A percentile compares a stretch with the other conserved stretches of the same genome.
These are phyloP conservation scores for Tricholoma matsutake DNA, from an alignment of 768 basidiomycete species.

Conservation along the genomic window DNA sequence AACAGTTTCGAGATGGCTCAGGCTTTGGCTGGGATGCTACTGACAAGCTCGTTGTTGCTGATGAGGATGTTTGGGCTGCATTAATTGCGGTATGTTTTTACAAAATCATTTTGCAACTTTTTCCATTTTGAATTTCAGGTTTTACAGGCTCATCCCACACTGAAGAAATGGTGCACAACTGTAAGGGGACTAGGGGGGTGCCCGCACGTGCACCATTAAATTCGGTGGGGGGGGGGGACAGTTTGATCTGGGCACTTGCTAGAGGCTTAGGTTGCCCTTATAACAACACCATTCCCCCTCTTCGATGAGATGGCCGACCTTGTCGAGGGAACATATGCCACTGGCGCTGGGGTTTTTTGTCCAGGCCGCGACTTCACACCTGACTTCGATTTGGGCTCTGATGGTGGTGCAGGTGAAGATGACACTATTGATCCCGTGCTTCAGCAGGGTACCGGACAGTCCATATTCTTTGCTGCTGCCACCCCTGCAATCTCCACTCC, in stretches of 20 bases:
- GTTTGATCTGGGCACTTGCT: too few species aligned
- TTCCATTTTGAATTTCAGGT: neutral
- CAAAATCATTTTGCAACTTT: neutral
- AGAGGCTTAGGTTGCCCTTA: too few species aligned
- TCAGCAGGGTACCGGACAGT: neutral
- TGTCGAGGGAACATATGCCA: conserved; percentile 12
- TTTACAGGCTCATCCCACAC: neutral
- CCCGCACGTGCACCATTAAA: too few species aligned
- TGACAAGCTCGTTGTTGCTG: conserved; percentile 22
- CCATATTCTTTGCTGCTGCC: neutral
- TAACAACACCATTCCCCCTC: conserved; percentile 19
- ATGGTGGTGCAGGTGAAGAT: neutral
- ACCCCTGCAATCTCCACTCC: neutral
- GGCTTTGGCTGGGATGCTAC: conserved; percentile 29
- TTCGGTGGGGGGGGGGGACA: too few species aligned
- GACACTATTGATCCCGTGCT: conserved; percentile 1
- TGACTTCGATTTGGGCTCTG: neutral
- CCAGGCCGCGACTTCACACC: conserved; percentile 6
- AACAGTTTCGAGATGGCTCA: conserved; percentile 16
- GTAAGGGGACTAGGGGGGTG: too few species aligned
- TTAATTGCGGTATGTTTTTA: neutral
- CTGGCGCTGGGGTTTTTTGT: conserved; percentile 8
- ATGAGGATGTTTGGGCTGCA: conserved; percentile 22
- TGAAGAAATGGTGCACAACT: neutral
- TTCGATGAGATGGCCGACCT: conserved; percentile 17